Base-by-base conservation (phyloP, 768 basidiomycete genomes). In the Mycena haematopus region DNA sequence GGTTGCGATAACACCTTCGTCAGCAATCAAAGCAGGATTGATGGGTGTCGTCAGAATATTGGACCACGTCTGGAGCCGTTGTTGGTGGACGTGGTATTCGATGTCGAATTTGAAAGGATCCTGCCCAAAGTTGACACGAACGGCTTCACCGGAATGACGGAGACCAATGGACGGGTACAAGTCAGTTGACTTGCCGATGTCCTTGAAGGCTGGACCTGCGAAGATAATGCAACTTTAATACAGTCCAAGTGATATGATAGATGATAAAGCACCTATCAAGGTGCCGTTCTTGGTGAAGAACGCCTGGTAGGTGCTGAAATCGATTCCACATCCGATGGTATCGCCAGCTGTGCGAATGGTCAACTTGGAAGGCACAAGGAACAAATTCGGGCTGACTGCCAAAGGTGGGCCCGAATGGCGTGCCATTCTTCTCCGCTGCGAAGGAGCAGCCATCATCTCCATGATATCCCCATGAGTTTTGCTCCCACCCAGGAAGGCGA, bases 221-320 rank as follows among this genome's bases (percentile, higher is more conserved):
- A 61, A 56, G 13, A 45, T 22, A 45, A 38, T 58, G 40, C 45
- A 24, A 40, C 27, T 40, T 55, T 40, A 58, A 35, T 38, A 47
- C 27, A 27, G 21, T 45, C 19, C 10, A 53, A 45, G 53, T 45
- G 46, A 54, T 44, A 66, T n/a, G 11, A 14, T 36, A 36, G 31
- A n/a, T n/a, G n/a, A 24, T 14, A 55, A 60, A 10, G 51, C 71
- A 90, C 92, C 88, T 47, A 94, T 80, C 65, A 87, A 80, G 17
- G 79, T 74, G 14, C 93, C 92, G 62, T 96, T 96, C 78, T 91
- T 95, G 31, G 95, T 97, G 73, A 90, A 97, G 76, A 98, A 97
- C 0, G 87, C 88, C 58, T 83, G 82, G 60, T 91, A 83, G 21
- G 84, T 86, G 46, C 87, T 88, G 71, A 95, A 97, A 75, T 98